Conservation (phyloP, 345 rosid genomes). For the Sonneratia alba region DNA sequence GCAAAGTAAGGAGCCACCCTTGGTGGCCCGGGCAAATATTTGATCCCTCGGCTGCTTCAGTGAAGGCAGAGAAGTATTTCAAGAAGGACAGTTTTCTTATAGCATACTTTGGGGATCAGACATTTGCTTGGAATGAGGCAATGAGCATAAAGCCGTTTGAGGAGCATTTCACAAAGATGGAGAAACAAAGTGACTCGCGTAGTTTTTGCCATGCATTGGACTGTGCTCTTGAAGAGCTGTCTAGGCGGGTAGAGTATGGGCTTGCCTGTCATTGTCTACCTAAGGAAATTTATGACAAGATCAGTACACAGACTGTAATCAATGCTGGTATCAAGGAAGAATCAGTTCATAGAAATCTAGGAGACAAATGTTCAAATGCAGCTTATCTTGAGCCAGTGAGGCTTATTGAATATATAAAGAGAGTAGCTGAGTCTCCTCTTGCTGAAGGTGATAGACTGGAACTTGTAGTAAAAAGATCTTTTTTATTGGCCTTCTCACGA, state of each 20-base stretch:
- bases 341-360: constrained; percentile 29
- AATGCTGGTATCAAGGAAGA: constrained; percentile 54
- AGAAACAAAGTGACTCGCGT: constrained; percentile 40
- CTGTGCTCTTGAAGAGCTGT: constrained; percentile 62
- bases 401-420: constrained; percentile 34
- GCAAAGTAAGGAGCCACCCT: constrained; percentile 76
- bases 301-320: constrained; percentile 40
- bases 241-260: constrained; percentile 63
- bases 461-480: constrained; percentile 36
- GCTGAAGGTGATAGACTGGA: constrained; percentile 36
- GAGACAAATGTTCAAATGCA: constrained; percentile 37
- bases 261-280: constrained; percentile 66
- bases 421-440: constrained; percentile 33
- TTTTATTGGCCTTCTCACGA: constrained; percentile 45
- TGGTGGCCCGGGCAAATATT: constrained; percentile 94
- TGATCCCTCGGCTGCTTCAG: constrained; percentile 43
- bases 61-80: constrained; percentile 48
- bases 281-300: constrained; percentile 26
- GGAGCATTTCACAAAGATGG: constrained; percentile 45
- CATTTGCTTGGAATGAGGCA: constrained; percentile 65
- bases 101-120: constrained; percentile 64
- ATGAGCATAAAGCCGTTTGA: constrained; percentile 55
- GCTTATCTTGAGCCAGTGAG: constrained; percentile 45
- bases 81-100: constrained; percentile 45
- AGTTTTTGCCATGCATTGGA: constrained; percentile 49